Base-by-base conservation (phyloP, 768 basidiomycete genomes). In the Termitomyces heimii region DNA sequence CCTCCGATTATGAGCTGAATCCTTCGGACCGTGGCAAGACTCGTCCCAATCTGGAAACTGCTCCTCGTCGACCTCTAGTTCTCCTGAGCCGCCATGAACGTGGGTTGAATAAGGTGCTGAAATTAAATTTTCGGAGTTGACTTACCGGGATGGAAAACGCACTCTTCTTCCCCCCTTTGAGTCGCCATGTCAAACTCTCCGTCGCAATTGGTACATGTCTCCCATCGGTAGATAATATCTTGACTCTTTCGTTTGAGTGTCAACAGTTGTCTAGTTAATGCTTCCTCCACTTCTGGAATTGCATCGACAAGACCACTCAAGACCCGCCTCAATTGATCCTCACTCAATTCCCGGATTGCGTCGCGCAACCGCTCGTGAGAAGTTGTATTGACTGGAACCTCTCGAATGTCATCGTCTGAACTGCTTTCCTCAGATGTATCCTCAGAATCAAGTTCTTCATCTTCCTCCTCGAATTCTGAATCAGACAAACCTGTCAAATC, bases 71-170 rank as follows among this genome's bases (percentile, higher is more conserved):
- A 71, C 73, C 62, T 75, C 67, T 34, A 82, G 66, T 20, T 73
- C 70, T 10, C 79, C 79, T 82, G 20, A 26, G 31, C 54, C 13
- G 45, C 10, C 45, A 12, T 42, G 22, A 13, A 35, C 28, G 9
- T 26, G 3, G 37, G 34, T 40, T 32, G 8, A 12, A 40, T 31
- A 24, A 40, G 29, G 29, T 31, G 26, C 16, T 14, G 13, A 42
- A n/a, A 28, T 5, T 12, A 22, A 7, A 32, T 13, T 29, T 4
- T 7, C 22, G 52, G 52, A 29, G 26, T 10, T 47, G n/a, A 59
- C 75, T 51, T 54, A 81, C 82, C 82, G 43, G 78, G 75, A 70
- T 84, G 82, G 60, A 79, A 82, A 18, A 58, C 46, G 58, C 82
- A 84, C 57, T 79, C 78, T 3, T 68, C 71, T 4, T 74, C 69